Evolutionary conservation across 805 yeast genomes (phyloP).

Genomic region (Grigorovia transvaalensis): DNA sequence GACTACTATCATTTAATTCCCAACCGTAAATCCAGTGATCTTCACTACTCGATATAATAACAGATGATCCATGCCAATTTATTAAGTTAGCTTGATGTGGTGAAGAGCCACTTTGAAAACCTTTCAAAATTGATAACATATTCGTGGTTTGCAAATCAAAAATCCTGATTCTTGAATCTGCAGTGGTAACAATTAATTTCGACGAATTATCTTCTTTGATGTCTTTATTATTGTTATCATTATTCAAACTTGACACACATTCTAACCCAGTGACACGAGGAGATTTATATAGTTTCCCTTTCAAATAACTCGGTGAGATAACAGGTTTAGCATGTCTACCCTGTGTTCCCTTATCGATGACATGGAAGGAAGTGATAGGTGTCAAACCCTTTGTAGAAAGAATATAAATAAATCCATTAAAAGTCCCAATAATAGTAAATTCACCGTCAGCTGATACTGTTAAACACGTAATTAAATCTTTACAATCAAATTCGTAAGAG

Average conservation of each 20-base stretch:
- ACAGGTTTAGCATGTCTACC: conserved; percentile 3
- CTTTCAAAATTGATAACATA: conserved; percentile 60
- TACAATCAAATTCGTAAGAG: conserved; percentile 48
- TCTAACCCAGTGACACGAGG: conserved; percentile 75
- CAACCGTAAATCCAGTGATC: conserved; percentile 82
- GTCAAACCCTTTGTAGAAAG: conserved; percentile 56
- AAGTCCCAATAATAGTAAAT: conserved; percentile 60
- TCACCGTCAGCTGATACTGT: conserved; percentile 52
- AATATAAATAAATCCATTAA: conserved; percentile 55
- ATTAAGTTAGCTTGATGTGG: conserved; percentile 50
- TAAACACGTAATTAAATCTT: conserved; percentile 64
- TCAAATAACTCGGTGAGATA: not conserved
- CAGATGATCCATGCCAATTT: conserved; percentile 14
- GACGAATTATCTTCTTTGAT: conserved; percentile 13
- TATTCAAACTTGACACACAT: conserved; percentile 28
- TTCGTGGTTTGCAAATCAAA: conserved; percentile 44
- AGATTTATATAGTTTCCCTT: conserved; percentile 20
- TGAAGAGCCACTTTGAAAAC: conserved; percentile 58
- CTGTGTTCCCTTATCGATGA: conserved; percentile 32
- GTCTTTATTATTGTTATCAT: not conserved
- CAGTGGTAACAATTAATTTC: conserved; percentile 55
- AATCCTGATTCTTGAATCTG: conserved; percentile 68
- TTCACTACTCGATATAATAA: conserved; percentile 72
- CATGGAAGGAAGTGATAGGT: conserved; percentile 33
- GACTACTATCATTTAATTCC: conserved; percentile 33